A percentile compares a stretch with the other conserved stretches of the same genome.
Evolutionary conservation across 2,329 filamentous ascomycete species (phyloP).

Genomic region (Diaporthe australafricana): DNA sequence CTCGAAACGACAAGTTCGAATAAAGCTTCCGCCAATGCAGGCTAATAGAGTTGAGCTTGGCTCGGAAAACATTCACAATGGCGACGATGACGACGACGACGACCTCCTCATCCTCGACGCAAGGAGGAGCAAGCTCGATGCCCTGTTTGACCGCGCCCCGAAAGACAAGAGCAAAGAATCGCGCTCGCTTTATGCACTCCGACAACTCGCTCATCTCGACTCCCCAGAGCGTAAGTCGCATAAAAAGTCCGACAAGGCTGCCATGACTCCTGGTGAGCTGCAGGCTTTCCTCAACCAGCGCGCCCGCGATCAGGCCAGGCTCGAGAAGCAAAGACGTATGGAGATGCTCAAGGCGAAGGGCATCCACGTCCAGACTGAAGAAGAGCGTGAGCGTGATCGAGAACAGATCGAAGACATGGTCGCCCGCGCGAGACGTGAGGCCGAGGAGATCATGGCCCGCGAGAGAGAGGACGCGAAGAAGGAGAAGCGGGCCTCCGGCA

Average conservation of each 20-base stretch:
- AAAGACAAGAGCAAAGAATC: conserved; percentile 72
- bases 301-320: conserved; percentile 82
- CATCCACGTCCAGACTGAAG: conserved; percentile 82
- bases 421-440: conserved; percentile 84
- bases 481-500: conserved; percentile 60
- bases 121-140: conserved; percentile 64
- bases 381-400: conserved; percentile 85
- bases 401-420: conserved; percentile 89
- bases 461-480: conserved; percentile 82
- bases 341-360: conserved; percentile 83
- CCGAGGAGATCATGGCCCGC: conserved; percentile 79
- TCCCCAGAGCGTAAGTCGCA: conserved; percentile 68
- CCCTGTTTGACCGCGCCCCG: conserved; percentile 78
- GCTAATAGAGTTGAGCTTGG: conserved; percentile 54
- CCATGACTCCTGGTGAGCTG: conserved; percentile 77
- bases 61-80: conserved; percentile 44
- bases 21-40: conserved; percentile 58
- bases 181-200: conserved; percentile 74
- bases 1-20: conserved; percentile 60
- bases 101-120: conserved; percentile 71
- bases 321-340: conserved; percentile 81
- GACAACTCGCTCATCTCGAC: conserved; percentile 78
- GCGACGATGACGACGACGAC: conserved; percentile 59
- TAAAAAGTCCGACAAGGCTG: conserved; percentile 57
- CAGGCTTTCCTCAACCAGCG: conserved; percentile 75